A percentile compares a stretch with the other conserved stretches of the same genome.
Conservation (phyloP, 208 protist species). For the Vickermania ingenoplastis region DNA sequence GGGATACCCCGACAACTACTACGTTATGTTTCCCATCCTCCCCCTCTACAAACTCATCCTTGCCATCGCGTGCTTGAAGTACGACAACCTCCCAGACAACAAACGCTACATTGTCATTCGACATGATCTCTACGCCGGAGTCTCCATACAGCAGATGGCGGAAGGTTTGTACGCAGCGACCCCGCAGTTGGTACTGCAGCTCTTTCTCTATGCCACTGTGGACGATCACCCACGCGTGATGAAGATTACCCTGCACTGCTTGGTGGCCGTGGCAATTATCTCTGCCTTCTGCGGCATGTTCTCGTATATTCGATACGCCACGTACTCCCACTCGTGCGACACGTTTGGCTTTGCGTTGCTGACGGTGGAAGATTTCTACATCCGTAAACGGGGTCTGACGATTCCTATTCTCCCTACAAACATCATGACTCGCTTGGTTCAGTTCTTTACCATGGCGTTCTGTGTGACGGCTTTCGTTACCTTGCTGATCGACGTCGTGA, state of each 20-base stretch:
- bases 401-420: constrained; percentile 11
- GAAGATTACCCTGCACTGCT: background rate
- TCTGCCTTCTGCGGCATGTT: background rate
- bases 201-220: constrained; percentile 23
- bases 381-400: background rate
- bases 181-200: constrained; percentile 65
- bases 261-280: background rate
- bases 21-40: constrained; percentile 61
- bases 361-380: background rate
- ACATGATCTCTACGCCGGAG: constrained; percentile 69
- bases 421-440: constrained; percentile 10
- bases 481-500: constrained; percentile 28
- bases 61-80: constrained; percentile 45
- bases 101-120: constrained; percentile 66
- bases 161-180: constrained; percentile 46
- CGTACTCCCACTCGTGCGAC: background rate
- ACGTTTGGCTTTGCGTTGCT: background rate
- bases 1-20: constrained; percentile 55
- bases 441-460: constrained; percentile 9
- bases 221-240: background rate
- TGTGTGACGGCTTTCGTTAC: constrained; percentile 7
- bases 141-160: constrained; percentile 42
- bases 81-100: constrained; percentile 35
- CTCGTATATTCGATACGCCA: background rate
- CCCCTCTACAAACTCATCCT: constrained; percentile 64